Base-by-base conservation (phyloP, 2,329 filamentous ascomycete genomes). In the Aureobasidium sp. region DNA sequence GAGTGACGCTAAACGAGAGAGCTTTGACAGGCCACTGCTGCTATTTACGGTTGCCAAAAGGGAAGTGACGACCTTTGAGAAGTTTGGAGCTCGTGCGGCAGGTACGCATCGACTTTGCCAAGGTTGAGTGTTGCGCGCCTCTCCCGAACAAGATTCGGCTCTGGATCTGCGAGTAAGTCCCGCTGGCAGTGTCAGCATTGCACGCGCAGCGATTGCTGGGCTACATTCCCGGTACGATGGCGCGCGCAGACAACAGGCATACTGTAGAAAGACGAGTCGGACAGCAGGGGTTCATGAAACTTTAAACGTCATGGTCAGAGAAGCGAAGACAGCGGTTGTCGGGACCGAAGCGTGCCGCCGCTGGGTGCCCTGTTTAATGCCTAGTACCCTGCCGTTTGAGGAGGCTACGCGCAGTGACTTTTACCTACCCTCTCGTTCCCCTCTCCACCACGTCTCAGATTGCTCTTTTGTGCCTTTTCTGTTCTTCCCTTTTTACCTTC, bases 311-410 rank as follows among this genome's bases (percentile, higher is more conserved):
- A 50, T 41, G 11, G 21, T 3, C n/a, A 11, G 10, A 39, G 44
- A 59, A 50, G 45, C 45, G 57, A 50, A 59, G 45, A 41, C 57
- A 49, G 57, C 32, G 45, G 44, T 21, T 50, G 30, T 27, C 45
- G 57, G 57, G 36, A 36, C 54, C 30, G 25, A 37, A 36, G 21
- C 44, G 36, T 44, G 44, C 44, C 41, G 45, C 45, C 44, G 29
- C 41, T 57, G 42, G 54, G 16, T 47, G 54, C 34, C 54, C 44
- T 47, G 54, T 7, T 34, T 42, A 21, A 21, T 21, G 21, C 21
- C 21, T 21, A 21, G 21, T 21, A 21, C 21, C 21, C 21, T 21
- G 21, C 55, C 45, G 57, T 59, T 59, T 59, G 36, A 57, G 21
- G 21, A 21, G 21, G 21, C 21, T 21, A 21, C 21, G 21, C 21